Base-by-base conservation (phyloP, 345 rosid species). In the Atalantia buxifolia region DNA sequence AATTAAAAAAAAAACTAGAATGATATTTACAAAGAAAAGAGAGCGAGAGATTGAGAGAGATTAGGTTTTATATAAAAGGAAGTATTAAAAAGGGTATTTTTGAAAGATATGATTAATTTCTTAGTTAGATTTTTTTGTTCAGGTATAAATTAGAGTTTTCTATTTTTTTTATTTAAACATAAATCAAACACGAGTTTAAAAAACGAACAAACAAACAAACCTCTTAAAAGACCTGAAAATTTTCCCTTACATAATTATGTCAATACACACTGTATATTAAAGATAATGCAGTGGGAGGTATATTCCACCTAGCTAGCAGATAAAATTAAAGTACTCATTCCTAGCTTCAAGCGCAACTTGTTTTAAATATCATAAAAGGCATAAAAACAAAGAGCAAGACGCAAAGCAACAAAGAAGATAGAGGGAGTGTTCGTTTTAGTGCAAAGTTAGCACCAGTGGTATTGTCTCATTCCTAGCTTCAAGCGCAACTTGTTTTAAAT, bases 221-320 rank as follows among this genome's bases (percentile, higher is more conserved):
- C 16, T 42, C 48, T 42, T 2, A 42, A 42, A 42, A 42, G 16
- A 42, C 12, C 4, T 12, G 16, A 42, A 2, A 42, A 42, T 2
- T 10, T 10, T 9, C 14, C 48, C 48, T 40, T 0, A 40, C 48
- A 10, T 42, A 10, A 42, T 40, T 9, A 40, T 42, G 48, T 42
- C 48, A 42, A 4, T 9, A 42, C 4, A 9, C 48, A 42, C 0
- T 10, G 10, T 10, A 40, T 9, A 48, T 31, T 63, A 28, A 60
- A 19, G 30, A 60, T 14, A 35, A n/a, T 4, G 69, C 16, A 40
- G 30, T 40, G 66, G n/a, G 33, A 30, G 38, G 69, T 66, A 66
- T 66, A 45, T 74, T 73, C 75, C 60, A 59, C 78, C 76, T 7
- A 69, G 69, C 38, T 16, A 45, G 45, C 69, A 10, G 50, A 80